phyloP scores from a whole-genome alignment of 305 asterid genomes.

The Fraxinus dipetala region DNA sequence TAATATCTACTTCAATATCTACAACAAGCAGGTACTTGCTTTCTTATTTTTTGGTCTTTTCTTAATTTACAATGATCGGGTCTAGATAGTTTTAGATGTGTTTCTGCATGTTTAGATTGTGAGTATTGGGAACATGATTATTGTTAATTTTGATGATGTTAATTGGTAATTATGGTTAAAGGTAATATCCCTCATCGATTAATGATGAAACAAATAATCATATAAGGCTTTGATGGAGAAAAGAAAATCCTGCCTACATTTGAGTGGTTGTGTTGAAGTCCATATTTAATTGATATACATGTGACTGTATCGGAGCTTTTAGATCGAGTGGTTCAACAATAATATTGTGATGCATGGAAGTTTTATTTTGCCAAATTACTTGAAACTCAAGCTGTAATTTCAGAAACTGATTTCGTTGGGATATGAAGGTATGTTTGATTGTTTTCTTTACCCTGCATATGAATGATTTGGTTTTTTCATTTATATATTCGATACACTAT shows the following conservation, averaged over 20 bases:
- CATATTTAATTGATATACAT: neutral
- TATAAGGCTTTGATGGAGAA: neutral
- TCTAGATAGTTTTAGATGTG: neutral
- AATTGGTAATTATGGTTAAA: neutral
- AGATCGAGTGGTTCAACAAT: too few species aligned
- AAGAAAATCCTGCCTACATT: neutral
- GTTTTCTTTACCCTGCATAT: neutral
- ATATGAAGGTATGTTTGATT: neutral
- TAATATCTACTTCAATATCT: too few species aligned
- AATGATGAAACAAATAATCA: neutral
- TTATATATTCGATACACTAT: neutral
- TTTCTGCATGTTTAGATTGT: neutral
- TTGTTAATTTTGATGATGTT: neutral
- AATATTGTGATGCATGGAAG: neutral
- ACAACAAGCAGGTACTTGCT: neutral
- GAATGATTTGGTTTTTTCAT: neutral
- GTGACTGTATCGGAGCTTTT: neutral
- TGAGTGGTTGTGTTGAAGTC: neutral
- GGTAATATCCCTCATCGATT: neutral
- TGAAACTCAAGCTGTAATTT: neutral
- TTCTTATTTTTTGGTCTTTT: neutral
- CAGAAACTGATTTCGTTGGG: neutral
- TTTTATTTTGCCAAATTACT: neutral
- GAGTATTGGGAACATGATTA: neutral
- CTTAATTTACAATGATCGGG: neutral